phyloP scores from a whole-genome alignment of 306 rosid genomes.

The Acmispon strigosus region DNA sequence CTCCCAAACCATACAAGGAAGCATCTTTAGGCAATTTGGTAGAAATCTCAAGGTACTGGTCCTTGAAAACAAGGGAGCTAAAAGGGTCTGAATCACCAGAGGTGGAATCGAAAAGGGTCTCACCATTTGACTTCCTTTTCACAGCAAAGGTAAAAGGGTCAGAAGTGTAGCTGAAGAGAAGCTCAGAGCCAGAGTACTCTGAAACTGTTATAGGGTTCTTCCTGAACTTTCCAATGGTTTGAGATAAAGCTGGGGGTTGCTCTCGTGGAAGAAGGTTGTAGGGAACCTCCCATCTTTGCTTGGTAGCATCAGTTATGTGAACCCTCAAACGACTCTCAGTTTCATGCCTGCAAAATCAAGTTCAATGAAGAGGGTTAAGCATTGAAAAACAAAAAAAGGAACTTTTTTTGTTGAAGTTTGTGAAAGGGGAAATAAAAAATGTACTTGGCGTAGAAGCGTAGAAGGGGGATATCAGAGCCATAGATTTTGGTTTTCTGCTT shows the following conservation, averaged over 20 bases:
- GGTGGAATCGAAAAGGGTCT: conserved; percentile 60
- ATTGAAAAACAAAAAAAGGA: background rate
- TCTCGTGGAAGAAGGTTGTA: conserved; percentile 74
- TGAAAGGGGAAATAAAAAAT: background rate
- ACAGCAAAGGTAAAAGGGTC: conserved; percentile 79
- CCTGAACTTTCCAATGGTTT: conserved; percentile 31
- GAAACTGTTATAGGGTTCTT: conserved; percentile 38
- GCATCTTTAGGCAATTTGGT: conserved; percentile 75
- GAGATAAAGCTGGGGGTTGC: conserved; percentile 49
- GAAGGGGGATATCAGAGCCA: conserved; percentile 73
- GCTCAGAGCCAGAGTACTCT: conserved; percentile 58
- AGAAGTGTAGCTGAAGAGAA: conserved; percentile 59
- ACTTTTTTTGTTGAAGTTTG: background rate
- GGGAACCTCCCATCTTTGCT: conserved; percentile 92
- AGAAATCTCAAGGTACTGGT: conserved; percentile 89
- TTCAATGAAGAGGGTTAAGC: background rate
- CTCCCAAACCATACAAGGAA: conserved; percentile 78
- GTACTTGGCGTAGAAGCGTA: conserved; percentile 76
- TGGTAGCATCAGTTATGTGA: conserved; percentile 72
- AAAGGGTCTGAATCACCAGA: conserved; percentile 48
- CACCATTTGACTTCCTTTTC: conserved; percentile 71
- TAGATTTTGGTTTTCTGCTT: conserved; percentile 47
- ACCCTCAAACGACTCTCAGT: conserved; percentile 75
- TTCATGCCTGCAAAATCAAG: conserved; percentile 56
- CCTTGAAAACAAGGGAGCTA: conserved; percentile 68